Percentiles rank a stretch among this genome's conserved stretches.
phyloP scores from a whole-genome alignment of 2,329 filamentous ascomycete genomes.

The Sarocladiaceae sp. region DNA sequence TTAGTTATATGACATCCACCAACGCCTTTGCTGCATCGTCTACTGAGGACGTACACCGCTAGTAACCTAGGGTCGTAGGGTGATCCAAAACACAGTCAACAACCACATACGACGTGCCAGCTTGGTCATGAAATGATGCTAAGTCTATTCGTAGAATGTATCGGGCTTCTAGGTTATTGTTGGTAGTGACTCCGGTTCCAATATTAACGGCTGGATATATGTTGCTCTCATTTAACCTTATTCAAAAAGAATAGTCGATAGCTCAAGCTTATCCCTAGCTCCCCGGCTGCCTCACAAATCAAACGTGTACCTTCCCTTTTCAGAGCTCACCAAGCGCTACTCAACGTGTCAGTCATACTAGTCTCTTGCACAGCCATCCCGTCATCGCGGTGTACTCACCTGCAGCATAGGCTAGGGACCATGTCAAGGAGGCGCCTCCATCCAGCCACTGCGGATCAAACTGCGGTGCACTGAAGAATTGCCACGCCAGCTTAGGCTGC shows the following conservation, averaged over 20 bases:
- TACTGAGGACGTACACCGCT: neutral
- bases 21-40: neutral
- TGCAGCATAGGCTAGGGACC: slow-evolving; percentile 78
- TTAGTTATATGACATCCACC: neutral
- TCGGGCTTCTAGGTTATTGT: too few species aligned
- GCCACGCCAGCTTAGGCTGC: slow-evolving; percentile 64
- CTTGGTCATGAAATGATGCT: too few species aligned
- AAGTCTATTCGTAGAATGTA: too few species aligned
- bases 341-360: neutral
- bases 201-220: too few species aligned
- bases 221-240: too few species aligned
- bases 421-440: slow-evolving; percentile 77
- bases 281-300: too few species aligned
- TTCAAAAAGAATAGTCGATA: too few species aligned
- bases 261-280: too few species aligned
- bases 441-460: slow-evolving; percentile 72
- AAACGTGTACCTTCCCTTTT: too few species aligned
- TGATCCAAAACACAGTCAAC: neutral
- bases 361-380: neutral
- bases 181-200: too few species aligned
- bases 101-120: too few species aligned
- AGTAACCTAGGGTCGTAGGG: too few species aligned
- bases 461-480: slow-evolving; percentile 64
- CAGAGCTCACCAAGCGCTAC: slow-evolving; percentile 17
- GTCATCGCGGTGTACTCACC: slow-evolving; percentile 21